Base-by-base conservation (phyloP, 768 basidiomycete species). In the Xerocomellus amylosporus region DNA sequence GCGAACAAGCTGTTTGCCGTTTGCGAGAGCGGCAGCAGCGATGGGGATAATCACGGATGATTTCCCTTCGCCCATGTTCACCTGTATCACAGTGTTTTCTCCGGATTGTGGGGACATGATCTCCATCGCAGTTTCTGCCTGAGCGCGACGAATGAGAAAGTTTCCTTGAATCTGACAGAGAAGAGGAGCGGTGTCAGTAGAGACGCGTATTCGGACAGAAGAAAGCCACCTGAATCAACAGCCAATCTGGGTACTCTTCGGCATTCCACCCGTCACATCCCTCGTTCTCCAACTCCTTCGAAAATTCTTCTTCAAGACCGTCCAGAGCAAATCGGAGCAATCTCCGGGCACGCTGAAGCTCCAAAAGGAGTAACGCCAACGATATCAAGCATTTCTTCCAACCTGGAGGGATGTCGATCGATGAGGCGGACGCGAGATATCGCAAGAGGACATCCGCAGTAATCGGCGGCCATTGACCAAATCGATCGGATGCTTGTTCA, bases 21-120 rank as follows among this genome's bases (percentile, higher is more conserved):
- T 66, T 0, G 80, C 75, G 17, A 81, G 66, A 5, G 70, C 59
- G 1, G 72, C 61, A 1, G 73, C 64, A 12, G 71, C 63, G 20
- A 81, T 65, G 1, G 80, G 80, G 5, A 81, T 70, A 31, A 82
- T 73, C 17, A 73, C 73, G 0, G 69, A 73, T 6, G 73, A 71
- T 58, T 82, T 82, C 4, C 80, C 81, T 55, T 82, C 80, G 13
- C 80, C 81, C 81, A 82, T 82, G 48, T 79, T 79, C 13, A 82
- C 71, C 49, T 82, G 81, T 5, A 77, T 58, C 4, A 71, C 60
- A 0, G 74, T 73, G 48, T 75, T 82, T 28, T 53, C 13, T 2
- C 51, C 43, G 0, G 62, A 69, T 3, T 46, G 49, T 0, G 81
- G 79, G 0, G 60, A 46, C 12, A 78, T 75, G 80, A 81, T 80